Conservation (phyloP, 352 stramenopile genomes). For the Pythium myriotylum region DNA sequence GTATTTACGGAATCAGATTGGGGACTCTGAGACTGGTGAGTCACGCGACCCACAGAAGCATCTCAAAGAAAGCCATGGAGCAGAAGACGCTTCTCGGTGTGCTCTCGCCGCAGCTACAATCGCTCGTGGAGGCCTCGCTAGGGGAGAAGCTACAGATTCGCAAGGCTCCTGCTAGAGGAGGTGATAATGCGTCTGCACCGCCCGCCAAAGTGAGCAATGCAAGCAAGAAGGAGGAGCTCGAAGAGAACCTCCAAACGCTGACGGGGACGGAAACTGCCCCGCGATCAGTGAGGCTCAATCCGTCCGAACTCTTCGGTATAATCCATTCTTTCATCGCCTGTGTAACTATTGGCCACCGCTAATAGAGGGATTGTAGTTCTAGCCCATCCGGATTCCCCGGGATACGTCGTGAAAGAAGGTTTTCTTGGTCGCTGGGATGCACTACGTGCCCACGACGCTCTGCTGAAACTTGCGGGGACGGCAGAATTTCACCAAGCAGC, state of each 20-base stretch:
- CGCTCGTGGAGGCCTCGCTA: constrained; percentile 63
- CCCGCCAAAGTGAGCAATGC: not conserved
- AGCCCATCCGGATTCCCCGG: constrained; percentile 46
- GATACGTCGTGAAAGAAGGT: constrained; percentile 52
- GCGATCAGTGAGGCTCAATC: constrained; percentile 40
- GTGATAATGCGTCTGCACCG: not conserved
- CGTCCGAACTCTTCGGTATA: constrained; percentile 67
- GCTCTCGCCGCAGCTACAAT: constrained; percentile 66
- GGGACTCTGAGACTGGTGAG: too few species aligned
- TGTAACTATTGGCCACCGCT: not conserved
- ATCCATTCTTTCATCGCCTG: not conserved
- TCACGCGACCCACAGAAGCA: too few species aligned
- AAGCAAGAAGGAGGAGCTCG: not conserved
- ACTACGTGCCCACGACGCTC: constrained; percentile 38
- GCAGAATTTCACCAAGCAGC: constrained; percentile 52
- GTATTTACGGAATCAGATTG: constrained; percentile 4
- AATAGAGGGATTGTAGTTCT: constrained; percentile 35
- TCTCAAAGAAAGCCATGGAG: constrained; percentile 13
- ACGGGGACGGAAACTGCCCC: not conserved
- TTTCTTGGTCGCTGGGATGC: constrained; percentile 50
- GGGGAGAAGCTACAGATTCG: constrained; percentile 37
- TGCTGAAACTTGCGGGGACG: constrained; percentile 32
- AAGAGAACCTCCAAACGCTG: too few species aligned
- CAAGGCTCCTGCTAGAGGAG: constrained; percentile 5
- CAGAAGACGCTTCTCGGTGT: constrained; percentile 46